A percentile compares a stretch with the other conserved stretches of the same genome.
Conservation (phyloP, 768 basidiomycete species). For the Nidularia sp. region DNA sequence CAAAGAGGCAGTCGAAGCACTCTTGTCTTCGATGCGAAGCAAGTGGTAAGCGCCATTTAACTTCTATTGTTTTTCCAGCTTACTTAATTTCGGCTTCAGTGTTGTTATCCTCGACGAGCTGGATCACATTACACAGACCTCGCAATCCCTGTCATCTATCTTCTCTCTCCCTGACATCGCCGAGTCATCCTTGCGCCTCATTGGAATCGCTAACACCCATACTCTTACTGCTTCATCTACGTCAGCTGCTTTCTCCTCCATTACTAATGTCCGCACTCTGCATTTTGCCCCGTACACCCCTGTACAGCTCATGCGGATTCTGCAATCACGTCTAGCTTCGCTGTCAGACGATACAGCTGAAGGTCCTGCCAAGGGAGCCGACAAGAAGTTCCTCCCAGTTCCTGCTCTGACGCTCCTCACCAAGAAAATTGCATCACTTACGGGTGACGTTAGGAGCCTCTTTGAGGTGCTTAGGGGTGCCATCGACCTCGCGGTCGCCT, state of each 20-base stretch:
- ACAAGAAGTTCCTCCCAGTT: slow-evolving; percentile 55
- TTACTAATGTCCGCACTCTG: slow-evolving; percentile 52
- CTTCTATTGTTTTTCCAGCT: slow-evolving; percentile 5
- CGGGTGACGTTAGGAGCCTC: slow-evolving; percentile 78
- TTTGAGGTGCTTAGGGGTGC: slow-evolving; percentile 80
- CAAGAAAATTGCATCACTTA: slow-evolving; percentile 77
- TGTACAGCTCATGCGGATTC: slow-evolving; percentile 63
- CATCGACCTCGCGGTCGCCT: slow-evolving; percentile 61
- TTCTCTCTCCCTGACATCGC: slow-evolving; percentile 64
- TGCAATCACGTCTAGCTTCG: slow-evolving; percentile 57
- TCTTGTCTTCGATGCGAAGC: slow-evolving; percentile 35
- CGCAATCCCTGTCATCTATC: slow-evolving; percentile 54
- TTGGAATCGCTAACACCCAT: slow-evolving; percentile 89
- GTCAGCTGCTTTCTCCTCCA: slow-evolving; percentile 24
- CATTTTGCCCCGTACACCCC: slow-evolving; percentile 83
- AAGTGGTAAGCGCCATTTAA: slow-evolving; percentile 45
- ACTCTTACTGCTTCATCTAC: slow-evolving; percentile 63
- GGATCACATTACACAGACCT: slow-evolving; percentile 69
- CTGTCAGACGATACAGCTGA: slow-evolving; percentile 29
- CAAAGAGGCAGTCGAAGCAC: slow-evolving; percentile 40
- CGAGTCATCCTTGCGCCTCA: slow-evolving; percentile 54
- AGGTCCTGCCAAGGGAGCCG: slow-evolving; percentile 16
- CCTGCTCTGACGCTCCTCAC: slow-evolving; percentile 67
- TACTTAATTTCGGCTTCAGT: slow-evolving; percentile 28
- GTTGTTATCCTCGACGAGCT: slow-evolving; percentile 83